These are phyloP conservation scores for Hemileccinum hortonii DNA, from an alignment of 1,284 basidiomycete species.

Conservation along the genomic window DNA sequence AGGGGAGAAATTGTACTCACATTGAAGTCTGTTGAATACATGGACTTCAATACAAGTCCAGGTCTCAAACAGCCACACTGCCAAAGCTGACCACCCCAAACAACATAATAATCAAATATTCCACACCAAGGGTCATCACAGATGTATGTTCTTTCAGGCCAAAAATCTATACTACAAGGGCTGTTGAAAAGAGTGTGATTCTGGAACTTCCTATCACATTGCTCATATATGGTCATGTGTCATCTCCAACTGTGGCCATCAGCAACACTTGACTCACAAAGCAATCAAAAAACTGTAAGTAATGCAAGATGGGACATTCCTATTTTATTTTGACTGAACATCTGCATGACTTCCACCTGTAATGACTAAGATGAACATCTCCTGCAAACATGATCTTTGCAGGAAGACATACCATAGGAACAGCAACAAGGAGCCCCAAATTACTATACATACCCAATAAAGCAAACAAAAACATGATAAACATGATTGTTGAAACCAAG, in stretches of 20 bases:
- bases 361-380: neutral
- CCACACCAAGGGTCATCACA: slow-evolving; percentile 4
- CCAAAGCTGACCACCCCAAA: slow-evolving; percentile 1
- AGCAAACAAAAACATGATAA: slow-evolving; percentile 17
- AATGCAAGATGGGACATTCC: slow-evolving; percentile 17
- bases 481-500: slow-evolving; percentile 15
- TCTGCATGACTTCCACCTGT: slow-evolving; percentile 12
- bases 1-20: no score
- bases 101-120: slow-evolving; percentile 9
- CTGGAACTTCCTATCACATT: no score
- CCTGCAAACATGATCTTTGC: neutral
- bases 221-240: no score
- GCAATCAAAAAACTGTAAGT: slow-evolving; percentile 21
- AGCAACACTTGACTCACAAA: no score
- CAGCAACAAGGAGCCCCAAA: slow-evolving; percentile 7
- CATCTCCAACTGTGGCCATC: no score
- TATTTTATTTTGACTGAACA: slow-evolving; percentile 1
- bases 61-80: no score
- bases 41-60: no score
- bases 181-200: slow-evolving; percentile 12
- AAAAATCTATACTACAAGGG: slow-evolving; percentile 16
- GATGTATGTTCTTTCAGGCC: neutral
- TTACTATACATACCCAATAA: slow-evolving; percentile 21
- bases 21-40: no score
- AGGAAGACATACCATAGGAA: slow-evolving; percentile 11